Evolutionary conservation across 2,329 filamentous ascomycete species (phyloP), one percentile per base, ranked within the genome.

Genomic region (Cordyceps fumosorosea): DNA sequence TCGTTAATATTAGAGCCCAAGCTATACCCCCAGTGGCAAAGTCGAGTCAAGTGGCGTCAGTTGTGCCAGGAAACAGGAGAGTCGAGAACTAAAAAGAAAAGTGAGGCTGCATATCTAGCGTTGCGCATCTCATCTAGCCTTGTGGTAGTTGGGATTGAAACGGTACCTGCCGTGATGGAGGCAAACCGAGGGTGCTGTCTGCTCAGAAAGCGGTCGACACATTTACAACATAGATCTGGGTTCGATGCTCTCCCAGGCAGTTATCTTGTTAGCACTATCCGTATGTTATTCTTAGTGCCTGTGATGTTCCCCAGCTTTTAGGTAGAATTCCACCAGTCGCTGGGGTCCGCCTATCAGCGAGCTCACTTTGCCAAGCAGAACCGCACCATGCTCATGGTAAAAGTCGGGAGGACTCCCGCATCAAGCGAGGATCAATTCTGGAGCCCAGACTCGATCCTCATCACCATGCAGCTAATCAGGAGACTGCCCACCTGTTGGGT

Each of bases 1-100:
- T 40, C n/a, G 56, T 58, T 32, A 40, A 51, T 58, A 58, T 37
- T 32, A 29, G n/a, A 26, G 14, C 29, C 3, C 45, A 26, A n/a
- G 56, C 20, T 51, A 58, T 58, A 58, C 24, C 42, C 20, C 16
- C 32, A 51, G 45, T 59, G 56, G 56, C 56, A 37, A 59, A 42
- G 22, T 48, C 20, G 55, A 47, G 44, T 24, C 18, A 22, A 57
- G 42, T 57, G 55, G 55, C 55, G 55, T 48, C 55, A 57, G 55
- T 26, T 57, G 34, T 34, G 47, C 29, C 20, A 48, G 55, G 42
- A 57, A 57, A 44, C 42, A 57, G 20, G 26, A n/a, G 44, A 57
- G 26, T 8, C 20, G 29, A 22, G 29, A 44, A 48, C 20, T n/a
- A 26, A 34, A 34, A 22, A 34, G 18, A 52, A 57, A 26, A n/a